Base-by-base conservation (phyloP, 148 eudicot species). In the Linanthus parryae region DNA sequence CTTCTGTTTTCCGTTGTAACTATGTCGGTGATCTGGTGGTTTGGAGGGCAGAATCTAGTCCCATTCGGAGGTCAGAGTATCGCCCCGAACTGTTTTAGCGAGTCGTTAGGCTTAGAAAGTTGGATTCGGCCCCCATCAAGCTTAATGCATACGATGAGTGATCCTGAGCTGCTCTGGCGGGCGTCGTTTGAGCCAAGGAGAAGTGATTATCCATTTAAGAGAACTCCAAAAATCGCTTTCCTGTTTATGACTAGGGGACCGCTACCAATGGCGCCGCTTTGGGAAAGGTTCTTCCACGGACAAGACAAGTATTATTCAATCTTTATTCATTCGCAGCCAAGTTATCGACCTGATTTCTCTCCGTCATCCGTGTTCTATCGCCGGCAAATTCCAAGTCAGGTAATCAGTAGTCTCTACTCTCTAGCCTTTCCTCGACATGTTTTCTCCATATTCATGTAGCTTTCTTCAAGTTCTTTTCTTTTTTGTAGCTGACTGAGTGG, bases 381-480 rank as follows among this genome's bases (percentile, higher is more conserved):
- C 36, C 69, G 74, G 63, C 71, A 77, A 48, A 69, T 73, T 40
- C 82, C 82, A 8, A 69, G 78, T 52, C 78, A 73, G 82, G 82
- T 77, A n/a, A 61, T 54, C 38, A 44, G 17, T 29, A 21, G 15
- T n/a, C 29, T 2, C n/a, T n/a, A n/a, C n/a, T n/a, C n/a, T n/a
- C n/a, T n/a, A n/a, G n/a, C n/a, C n/a, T n/a, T n/a, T n/a, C n/a
- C n/a, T n/a, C n/a, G n/a, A n/a, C n/a, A n/a, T n/a, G n/a, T n/a
- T n/a, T n/a, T n/a, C n/a, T n/a, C n/a, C n/a, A n/a, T n/a, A n/a
- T n/a, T n/a, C n/a, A n/a, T n/a, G n/a, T n/a, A n/a, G n/a, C n/a
- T n/a, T n/a, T n/a, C n/a, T n/a, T 25, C 33, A 12, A 25, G 24
- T 7, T 24, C 17, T 4, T 47, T n/a, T 48, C 28, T n/a, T 23